A percentile compares a stretch with the other conserved stretches of the same genome.
Evolutionary conservation across 352 stramenopile species (phyloP).

Genomic region (Thalassiosira mediterranea): DNA sequence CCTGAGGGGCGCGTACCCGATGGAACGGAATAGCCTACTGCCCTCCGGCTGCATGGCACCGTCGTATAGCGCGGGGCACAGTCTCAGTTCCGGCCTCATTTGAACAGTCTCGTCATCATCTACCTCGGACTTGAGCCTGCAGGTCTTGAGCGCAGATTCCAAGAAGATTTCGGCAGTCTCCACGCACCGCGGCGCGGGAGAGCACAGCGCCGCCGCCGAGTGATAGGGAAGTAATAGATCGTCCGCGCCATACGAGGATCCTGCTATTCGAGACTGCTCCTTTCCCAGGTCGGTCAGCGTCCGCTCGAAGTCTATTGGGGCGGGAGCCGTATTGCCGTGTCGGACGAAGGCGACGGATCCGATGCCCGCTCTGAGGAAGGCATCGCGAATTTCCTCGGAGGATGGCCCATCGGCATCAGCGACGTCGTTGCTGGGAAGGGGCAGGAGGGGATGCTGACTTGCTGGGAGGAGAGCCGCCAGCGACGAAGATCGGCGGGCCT

Average conservation of each 20-base stretch:
- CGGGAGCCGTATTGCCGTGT: slow-evolving; percentile 50
- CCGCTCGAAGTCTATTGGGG: slow-evolving; percentile 49
- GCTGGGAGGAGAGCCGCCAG: no score
- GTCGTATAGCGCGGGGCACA: slow-evolving; percentile 41
- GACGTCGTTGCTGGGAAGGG: background rate
- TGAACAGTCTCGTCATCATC: background rate
- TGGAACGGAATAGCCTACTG: slow-evolving; percentile 42
- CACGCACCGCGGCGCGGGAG: slow-evolving; percentile 46
- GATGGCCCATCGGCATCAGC: background rate
- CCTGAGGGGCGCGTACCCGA: slow-evolving; percentile 54
- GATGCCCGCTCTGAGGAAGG: slow-evolving; percentile 24
- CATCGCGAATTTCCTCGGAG: background rate
- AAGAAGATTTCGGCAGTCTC: slow-evolving; percentile 59
- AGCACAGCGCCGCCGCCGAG: slow-evolving; percentile 30
- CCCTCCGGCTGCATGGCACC: slow-evolving; percentile 53
- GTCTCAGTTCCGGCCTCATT: background rate
- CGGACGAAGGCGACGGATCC: slow-evolving; percentile 46
- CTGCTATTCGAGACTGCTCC: slow-evolving; percentile 36
- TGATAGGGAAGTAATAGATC: slow-evolving; percentile 37
- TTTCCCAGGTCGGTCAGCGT: slow-evolving; percentile 34
- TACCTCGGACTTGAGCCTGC: background rate
- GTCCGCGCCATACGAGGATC: slow-evolving; percentile 44
- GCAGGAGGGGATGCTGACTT: slow-evolving; percentile 3
- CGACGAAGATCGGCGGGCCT: no score
- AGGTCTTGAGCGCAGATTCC: background rate